phyloP scores from a whole-genome alignment of 805 yeast genomes.

The Candida tallmaniae region DNA sequence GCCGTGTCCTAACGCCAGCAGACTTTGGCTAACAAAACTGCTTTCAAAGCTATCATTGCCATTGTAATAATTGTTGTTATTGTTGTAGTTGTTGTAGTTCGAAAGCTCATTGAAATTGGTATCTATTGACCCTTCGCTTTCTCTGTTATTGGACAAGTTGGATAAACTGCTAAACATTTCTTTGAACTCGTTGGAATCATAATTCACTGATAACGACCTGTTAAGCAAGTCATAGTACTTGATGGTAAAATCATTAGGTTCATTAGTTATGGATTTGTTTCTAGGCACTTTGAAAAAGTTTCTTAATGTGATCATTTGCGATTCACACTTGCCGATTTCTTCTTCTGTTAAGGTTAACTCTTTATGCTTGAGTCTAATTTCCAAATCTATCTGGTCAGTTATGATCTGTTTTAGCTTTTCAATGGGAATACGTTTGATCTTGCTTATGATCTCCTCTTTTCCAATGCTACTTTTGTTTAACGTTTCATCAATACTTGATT shows the following conservation, averaged over 20 bases:
- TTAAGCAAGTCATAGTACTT: slow-evolving; percentile 37
- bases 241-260: slow-evolving; percentile 42
- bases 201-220: slow-evolving; percentile 29
- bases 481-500: neutral
- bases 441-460: slow-evolving; percentile 6
- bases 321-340: slow-evolving; percentile 54
- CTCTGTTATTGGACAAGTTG: slow-evolving; percentile 7
- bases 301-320: slow-evolving; percentile 50
- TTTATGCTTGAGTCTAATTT: slow-evolving; percentile 55
- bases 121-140: neutral
- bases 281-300: slow-evolving; percentile 41
- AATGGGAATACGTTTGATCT: slow-evolving; percentile 17
- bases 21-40: neutral
- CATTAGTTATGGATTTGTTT: slow-evolving; percentile 34
- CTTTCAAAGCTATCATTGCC: slow-evolving; percentile 35
- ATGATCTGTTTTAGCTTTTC: slow-evolving; percentile 29
- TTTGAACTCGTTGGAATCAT: slow-evolving; percentile 11
- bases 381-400: slow-evolving; percentile 51
- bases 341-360: slow-evolving; percentile 48
- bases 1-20: slow-evolving; percentile 1
- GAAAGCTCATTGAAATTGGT: too few species aligned
- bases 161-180: slow-evolving; percentile 9
- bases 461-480: neutral
- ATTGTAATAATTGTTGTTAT: neutral
- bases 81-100: neutral